Evolutionary conservation across 805 yeast genomes (phyloP), one percentile per base, ranked within the genome.

Genomic region (Barnettozyma botsteinii): DNA sequence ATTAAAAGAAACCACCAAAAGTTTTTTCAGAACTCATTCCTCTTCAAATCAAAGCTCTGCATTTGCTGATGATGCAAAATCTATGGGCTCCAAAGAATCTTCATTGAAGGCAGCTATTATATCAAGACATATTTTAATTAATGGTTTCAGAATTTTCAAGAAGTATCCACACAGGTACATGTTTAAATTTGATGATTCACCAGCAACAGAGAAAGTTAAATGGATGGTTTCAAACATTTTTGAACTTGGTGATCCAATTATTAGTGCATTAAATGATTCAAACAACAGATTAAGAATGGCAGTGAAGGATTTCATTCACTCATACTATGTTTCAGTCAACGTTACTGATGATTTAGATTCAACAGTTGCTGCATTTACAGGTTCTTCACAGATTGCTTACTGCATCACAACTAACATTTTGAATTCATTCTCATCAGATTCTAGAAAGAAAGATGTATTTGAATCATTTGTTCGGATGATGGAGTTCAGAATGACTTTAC

Each of bases 381-480:
- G 70, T n/a, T 54, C 66, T 18, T 60, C 62, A 5, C 51, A 64
- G 15, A 53, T 72, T 7, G 52, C 68, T 3, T 65, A 64, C 28
- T 47, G 62, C 5, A 48, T 72, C 25, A 57, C 73, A 0, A 59
- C 60, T n/a, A 56, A 57, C 4, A 44, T 66, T 11, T 51, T 62
- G 25, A 64, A 56, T 40, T 42, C 50, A 24, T 55, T 53, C 26
- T 43, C 64, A 5, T 50, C 55, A 12, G 62, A 54, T 25, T 30
- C 49, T 36, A 53, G 60, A 45, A 46, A 60, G 45, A 68, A 67
- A 14, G 56, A 59, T 24, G 39, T 67, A 5, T 46, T 73, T 37
- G 68, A 62, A 36, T 58, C 70, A 20, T 49, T 71, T 24, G 62
- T 64, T 6, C 59, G 62, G 31, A 62, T 66, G 35, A 43, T 75